phyloP scores from a whole-genome alignment of 202 grass and related monocot species.

The Carex sylvatica region DNA sequence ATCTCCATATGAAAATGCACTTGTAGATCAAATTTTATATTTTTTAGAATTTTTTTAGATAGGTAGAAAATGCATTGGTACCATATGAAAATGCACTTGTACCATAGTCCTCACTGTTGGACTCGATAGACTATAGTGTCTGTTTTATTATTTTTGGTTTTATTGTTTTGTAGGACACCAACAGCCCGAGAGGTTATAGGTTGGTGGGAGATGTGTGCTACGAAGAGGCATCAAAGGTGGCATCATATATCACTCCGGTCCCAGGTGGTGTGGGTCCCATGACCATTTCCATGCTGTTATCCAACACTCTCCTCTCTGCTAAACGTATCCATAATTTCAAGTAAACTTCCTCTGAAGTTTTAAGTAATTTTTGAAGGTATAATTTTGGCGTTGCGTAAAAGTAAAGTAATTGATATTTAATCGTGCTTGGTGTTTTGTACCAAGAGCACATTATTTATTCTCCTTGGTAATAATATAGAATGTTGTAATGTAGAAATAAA shows the following conservation, averaged over 20 bases:
- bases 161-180: constrained; percentile 44
- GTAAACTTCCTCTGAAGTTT: constrained; percentile 19
- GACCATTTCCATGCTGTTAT: constrained; percentile 93
- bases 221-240: constrained; percentile 68
- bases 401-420: constrained; percentile 4
- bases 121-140: not conserved
- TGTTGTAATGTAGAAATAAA: constrained; percentile 21
- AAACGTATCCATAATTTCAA: constrained; percentile 83
- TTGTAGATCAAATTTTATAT: too few species aligned
- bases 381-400: not conserved
- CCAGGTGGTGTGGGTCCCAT: constrained; percentile 83
- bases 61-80: too few species aligned
- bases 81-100: too few species aligned
- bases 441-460: not conserved
- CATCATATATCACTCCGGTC: constrained; percentile 81
- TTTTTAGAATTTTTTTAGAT: too few species aligned
- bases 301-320: constrained; percentile 80
- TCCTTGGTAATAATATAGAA: constrained; percentile 16
- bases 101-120: not conserved
- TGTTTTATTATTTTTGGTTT: not conserved
- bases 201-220: constrained; percentile 81
- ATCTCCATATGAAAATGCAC: too few species aligned
- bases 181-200: constrained; percentile 65
- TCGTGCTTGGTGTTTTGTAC: constrained; percentile 2
- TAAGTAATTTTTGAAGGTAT: not conserved